These are phyloP conservation scores for Fusarium newnesense DNA, from an alignment of 2,329 filamentous ascomycete species.

Conservation along the genomic window DNA sequence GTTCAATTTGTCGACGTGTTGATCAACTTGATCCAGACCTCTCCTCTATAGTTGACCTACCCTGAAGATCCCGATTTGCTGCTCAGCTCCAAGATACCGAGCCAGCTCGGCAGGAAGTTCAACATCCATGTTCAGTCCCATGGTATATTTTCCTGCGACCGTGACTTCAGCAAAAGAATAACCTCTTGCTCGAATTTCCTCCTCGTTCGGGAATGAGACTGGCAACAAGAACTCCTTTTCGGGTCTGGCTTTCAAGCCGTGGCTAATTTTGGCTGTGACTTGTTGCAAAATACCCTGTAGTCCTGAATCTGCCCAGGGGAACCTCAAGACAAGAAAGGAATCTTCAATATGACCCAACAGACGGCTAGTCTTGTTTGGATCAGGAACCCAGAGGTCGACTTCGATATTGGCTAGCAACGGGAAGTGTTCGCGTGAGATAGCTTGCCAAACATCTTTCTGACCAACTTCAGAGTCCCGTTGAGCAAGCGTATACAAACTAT, in stretches of 20 bases:
- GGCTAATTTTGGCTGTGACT: constrained; percentile 61
- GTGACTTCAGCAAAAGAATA: constrained; percentile 71
- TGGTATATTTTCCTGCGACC: constrained; percentile 70
- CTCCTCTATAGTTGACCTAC: constrained; percentile 66
- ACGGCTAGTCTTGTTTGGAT: constrained; percentile 64
- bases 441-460: constrained; percentile 68
- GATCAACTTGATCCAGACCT: constrained; percentile 62
- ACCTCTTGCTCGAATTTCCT: constrained; percentile 66
- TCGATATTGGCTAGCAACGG: constrained; percentile 77
- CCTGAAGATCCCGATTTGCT: constrained; percentile 74
- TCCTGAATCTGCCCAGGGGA: constrained; percentile 68
- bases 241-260: constrained; percentile 60
- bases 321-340: constrained; percentile 73
- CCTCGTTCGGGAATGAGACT: constrained; percentile 66
- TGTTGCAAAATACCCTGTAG: constrained; percentile 58
- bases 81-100: constrained; percentile 73
- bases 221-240: constrained; percentile 75
- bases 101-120: constrained; percentile 72
- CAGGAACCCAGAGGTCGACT: constrained; percentile 75
- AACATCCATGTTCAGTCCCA: constrained; percentile 65
- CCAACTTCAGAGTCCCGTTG: constrained; percentile 55
- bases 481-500: constrained; percentile 86
- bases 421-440: constrained; percentile 76
- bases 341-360: constrained; percentile 62
- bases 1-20: constrained; percentile 63